These are phyloP conservation scores for Niveomyces coronatus DNA, from an alignment of 2,329 filamentous ascomycete genomes.

Conservation along the genomic window DNA sequence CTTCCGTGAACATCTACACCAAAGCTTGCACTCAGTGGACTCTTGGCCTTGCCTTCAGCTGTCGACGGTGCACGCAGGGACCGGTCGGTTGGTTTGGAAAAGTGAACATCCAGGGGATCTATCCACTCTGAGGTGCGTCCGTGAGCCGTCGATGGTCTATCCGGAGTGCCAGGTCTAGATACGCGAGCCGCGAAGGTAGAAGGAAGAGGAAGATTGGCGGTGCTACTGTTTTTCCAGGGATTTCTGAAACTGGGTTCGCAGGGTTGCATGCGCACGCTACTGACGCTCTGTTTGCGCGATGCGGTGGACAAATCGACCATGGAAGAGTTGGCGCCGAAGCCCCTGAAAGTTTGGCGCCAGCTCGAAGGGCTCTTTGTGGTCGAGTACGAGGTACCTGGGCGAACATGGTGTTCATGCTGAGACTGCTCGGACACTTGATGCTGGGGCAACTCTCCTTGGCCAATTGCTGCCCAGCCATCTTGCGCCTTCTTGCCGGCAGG, in stretches of 20 bases:
- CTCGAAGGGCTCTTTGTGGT: conserved; percentile 15
- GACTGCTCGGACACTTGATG: conserved; percentile 28
- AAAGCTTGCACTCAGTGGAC: conserved; percentile 30
- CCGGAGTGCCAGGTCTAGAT: conserved; percentile 21
- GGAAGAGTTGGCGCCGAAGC: conserved; percentile 30
- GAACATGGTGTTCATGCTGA: conserved; percentile 23
- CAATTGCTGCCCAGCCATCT: not conserved
- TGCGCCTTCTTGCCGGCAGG: conserved; percentile 21
- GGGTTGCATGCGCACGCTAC: conserved; percentile 21
- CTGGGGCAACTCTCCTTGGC: conserved; percentile 14
- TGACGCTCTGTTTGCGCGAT: conserved; percentile 18
- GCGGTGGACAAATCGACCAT: conserved; percentile 32
- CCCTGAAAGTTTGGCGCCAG: conserved; percentile 26
- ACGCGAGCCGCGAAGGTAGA: conserved; percentile 21
- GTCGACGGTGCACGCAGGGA: conserved; percentile 14
- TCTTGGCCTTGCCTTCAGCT: conserved; percentile 21
- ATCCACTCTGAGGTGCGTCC: conserved; percentile 30
- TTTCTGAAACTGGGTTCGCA: conserved; percentile 31
- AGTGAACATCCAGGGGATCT: conserved; percentile 39
- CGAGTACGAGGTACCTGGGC: conserved; percentile 32
- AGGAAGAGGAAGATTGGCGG: conserved; percentile 24
- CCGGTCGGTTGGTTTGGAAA: conserved; percentile 19
- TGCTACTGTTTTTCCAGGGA: conserved; percentile 25
- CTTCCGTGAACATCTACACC: conserved; percentile 7
- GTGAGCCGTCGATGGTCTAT: conserved; percentile 24